phyloP scores from a whole-genome alignment of 2,329 filamentous ascomycete genomes.

The Phaeosphaeriaceae sp. region DNA sequence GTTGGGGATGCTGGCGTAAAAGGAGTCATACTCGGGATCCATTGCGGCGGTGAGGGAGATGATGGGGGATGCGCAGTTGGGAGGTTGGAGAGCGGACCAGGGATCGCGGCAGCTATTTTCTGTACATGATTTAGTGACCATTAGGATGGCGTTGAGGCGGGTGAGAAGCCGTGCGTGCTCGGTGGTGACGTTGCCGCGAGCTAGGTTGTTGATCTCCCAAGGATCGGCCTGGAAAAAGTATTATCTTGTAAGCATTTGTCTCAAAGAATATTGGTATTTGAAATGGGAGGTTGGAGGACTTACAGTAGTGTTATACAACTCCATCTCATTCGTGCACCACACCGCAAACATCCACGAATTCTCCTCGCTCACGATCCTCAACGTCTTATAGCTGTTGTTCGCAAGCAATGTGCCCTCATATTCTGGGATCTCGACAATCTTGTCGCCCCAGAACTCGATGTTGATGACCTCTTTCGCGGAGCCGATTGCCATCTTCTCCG shows the following conservation, averaged over 20 bases:
- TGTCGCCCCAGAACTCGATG: constrained; percentile 1
- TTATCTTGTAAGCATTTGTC: background rate
- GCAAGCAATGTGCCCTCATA: background rate
- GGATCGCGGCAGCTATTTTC: background rate
- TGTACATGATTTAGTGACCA: constrained; percentile 1
- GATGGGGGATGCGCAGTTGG: background rate
- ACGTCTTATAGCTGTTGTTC: background rate
- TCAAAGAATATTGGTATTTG: no score
- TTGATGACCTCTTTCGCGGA: background rate
- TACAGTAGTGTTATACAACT: background rate
- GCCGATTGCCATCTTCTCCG: background rate
- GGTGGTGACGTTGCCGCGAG: background rate
- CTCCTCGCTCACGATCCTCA: background rate
- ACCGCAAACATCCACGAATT: background rate
- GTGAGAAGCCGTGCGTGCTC: background rate
- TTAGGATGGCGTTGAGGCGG: background rate
- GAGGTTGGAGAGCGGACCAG: background rate
- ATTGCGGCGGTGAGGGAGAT: background rate
- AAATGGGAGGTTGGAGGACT: background rate
- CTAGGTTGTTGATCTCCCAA: background rate
- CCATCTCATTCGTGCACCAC: background rate
- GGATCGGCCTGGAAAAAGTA: background rate
- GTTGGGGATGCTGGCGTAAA: background rate
- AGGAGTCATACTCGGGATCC: background rate
- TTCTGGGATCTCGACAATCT: background rate